phyloP scores from a whole-genome alignment of 2,329 filamentous ascomycete genomes.

The Curvularia spicifera region DNA sequence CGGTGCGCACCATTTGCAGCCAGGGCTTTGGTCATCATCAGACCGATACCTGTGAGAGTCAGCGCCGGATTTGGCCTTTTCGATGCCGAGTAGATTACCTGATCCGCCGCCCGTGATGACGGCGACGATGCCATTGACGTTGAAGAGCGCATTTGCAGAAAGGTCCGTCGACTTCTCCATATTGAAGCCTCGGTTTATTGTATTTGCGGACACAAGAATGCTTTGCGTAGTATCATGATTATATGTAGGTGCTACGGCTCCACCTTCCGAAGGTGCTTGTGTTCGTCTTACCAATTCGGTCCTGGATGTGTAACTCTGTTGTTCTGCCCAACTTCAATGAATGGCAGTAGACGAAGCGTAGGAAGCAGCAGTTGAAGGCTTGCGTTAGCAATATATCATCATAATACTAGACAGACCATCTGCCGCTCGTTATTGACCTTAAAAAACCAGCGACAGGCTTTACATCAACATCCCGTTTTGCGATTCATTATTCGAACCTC shows the following conservation, averaged over 20 bases:
- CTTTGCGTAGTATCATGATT: not conserved
- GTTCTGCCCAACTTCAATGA: not conserved
- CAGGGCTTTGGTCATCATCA: conserved; percentile 30
- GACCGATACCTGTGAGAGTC: conserved; percentile 23
- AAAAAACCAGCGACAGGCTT: not conserved
- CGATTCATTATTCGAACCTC: not conserved
- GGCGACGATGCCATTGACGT: conserved; percentile 27
- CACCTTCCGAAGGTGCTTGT: conserved; percentile 10
- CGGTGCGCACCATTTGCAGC: conserved; percentile 27
- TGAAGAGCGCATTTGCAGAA: conserved; percentile 26
- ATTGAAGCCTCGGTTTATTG: not conserved
- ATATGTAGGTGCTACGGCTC: conserved; percentile 10
- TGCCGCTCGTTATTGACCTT: not conserved
- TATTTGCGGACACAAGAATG: not conserved
- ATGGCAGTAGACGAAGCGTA: not conserved
- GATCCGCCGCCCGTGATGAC: conserved; percentile 34
- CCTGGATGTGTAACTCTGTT: not conserved
- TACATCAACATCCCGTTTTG: not conserved
- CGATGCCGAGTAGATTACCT: conserved; percentile 11
- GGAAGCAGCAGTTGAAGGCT: not conserved
- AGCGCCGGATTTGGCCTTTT: not conserved
- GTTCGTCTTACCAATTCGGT: not conserved
- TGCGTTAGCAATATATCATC: not conserved
- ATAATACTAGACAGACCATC: not conserved
- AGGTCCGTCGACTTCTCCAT: conserved; percentile 9